Percentiles rank a stretch among this genome's conserved stretches.
Evolutionary conservation across 2,329 filamentous ascomycete species (phyloP).

Genomic region (Dendrostoma leiphaemia): DNA sequence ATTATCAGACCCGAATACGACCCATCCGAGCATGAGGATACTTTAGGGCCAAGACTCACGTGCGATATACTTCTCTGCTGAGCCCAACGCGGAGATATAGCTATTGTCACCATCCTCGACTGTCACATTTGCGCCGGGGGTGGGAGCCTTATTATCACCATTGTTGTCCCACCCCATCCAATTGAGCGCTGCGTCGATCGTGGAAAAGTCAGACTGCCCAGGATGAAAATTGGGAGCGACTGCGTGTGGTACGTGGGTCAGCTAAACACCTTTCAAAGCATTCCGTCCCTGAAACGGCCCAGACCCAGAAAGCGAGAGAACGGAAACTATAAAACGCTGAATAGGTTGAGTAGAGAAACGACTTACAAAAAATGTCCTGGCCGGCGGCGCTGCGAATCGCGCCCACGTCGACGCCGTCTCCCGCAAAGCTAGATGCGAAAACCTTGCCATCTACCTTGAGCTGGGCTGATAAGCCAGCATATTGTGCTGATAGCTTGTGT

Average conservation of each 20-base stretch:
- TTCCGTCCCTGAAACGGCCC: neutral
- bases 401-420: slow-evolving; percentile 43
- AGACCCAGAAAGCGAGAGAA: neutral
- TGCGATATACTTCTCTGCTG: slow-evolving; percentile 21
- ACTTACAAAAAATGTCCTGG: slow-evolving; percentile 39
- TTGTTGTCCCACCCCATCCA: slow-evolving; percentile 41
- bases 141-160: slow-evolving; percentile 48
- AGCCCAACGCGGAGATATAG: slow-evolving; percentile 33
- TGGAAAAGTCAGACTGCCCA: slow-evolving; percentile 31
- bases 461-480: slow-evolving; percentile 41
- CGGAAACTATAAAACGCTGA: too few species aligned
- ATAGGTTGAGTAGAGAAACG: too few species aligned
- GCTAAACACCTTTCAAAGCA: neutral
- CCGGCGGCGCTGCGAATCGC: slow-evolving; percentile 41
- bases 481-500: too few species aligned
- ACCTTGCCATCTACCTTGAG: slow-evolving; percentile 47
- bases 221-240: slow-evolving; percentile 48
- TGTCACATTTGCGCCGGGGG: slow-evolving; percentile 33
- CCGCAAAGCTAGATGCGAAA: slow-evolving; percentile 53
- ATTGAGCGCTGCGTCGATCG: slow-evolving; percentile 44
- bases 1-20: neutral
- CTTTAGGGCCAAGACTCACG: slow-evolving; percentile 3
- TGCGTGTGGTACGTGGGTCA: neutral
- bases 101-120: slow-evolving; percentile 37
- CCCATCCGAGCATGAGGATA: neutral